Evolutionary conservation across 2,329 filamentous ascomycete genomes (phyloP).

Genomic region (Arthrobotrys musiformis): DNA sequence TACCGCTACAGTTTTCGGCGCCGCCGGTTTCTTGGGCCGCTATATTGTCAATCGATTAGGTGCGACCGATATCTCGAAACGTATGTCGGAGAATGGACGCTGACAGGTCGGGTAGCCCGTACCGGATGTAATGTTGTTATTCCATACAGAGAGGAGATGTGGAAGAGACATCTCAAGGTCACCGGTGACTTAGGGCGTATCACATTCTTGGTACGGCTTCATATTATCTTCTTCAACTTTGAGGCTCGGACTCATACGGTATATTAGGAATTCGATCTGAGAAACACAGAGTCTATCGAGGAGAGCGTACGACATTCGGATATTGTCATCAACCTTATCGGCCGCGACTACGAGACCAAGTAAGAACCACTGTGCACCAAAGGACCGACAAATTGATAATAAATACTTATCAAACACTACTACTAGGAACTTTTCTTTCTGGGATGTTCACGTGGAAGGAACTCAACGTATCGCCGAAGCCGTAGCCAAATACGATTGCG

Average conservation of each 20-base stretch:
- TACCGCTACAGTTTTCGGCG: slow-evolving; percentile 97
- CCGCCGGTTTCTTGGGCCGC: slow-evolving; percentile 91
- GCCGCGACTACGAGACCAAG: slow-evolving; percentile 96
- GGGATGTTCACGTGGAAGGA: slow-evolving; percentile 93
- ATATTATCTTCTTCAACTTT: background rate
- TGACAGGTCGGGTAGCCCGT: slow-evolving; percentile 70
- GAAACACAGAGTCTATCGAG: slow-evolving; percentile 94
- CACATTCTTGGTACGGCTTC: slow-evolving; percentile 76
- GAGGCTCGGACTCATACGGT: background rate
- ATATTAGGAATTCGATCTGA: slow-evolving; percentile 86
- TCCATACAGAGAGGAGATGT: slow-evolving; percentile 96
- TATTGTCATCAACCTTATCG: slow-evolving; percentile 95
- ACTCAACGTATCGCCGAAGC: slow-evolving; percentile 92
- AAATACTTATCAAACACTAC: slow-evolving; percentile 60
- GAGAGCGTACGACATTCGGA: slow-evolving; percentile 97
- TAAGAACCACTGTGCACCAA: slow-evolving; percentile 63
- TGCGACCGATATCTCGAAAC: slow-evolving; percentile 62
- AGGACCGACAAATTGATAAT: background rate
- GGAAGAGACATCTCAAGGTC: slow-evolving; percentile 95
- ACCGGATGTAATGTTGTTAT: slow-evolving; percentile 94
- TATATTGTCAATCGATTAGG: slow-evolving; percentile 97
- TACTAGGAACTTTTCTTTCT: slow-evolving; percentile 85
- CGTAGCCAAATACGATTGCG: slow-evolving; percentile 96
- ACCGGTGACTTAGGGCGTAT: slow-evolving; percentile 93
- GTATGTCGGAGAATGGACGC: background rate